A percentile compares a stretch with the other conserved stretches of the same genome.
These are phyloP conservation scores for Amylostereum chailletii DNA, from an alignment of 1,284 basidiomycete species.

Conservation along the genomic window DNA sequence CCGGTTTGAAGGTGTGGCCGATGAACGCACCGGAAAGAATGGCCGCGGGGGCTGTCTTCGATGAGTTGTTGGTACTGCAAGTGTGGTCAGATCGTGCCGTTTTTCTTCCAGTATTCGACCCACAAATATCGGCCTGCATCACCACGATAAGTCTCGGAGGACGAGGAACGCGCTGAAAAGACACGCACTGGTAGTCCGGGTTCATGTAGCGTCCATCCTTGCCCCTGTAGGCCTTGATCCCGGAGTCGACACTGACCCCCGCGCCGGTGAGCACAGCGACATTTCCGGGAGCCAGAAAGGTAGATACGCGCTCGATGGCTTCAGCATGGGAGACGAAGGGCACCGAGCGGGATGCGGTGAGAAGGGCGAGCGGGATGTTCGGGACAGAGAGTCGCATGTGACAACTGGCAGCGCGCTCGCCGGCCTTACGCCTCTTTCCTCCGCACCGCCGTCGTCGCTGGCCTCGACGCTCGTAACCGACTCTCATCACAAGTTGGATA, in stretches of 20 bases:
- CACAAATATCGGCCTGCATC: constrained; percentile 50
- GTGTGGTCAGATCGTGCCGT: neutral
- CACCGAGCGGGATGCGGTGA: constrained; percentile 28
- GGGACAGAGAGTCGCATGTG: constrained; percentile 78
- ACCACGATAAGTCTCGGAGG: neutral
- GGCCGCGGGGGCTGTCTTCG: constrained; percentile 58
- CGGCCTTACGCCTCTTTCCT: neutral
- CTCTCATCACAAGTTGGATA: too few relatives aligned
- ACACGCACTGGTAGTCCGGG: constrained; percentile 78
- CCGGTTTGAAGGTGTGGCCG: neutral
- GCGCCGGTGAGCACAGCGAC: constrained; percentile 79
- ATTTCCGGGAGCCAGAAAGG: constrained; percentile 62
- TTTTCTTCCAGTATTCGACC: constrained; percentile 9
- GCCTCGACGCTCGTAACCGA: neutral
- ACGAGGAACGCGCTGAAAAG: neutral
- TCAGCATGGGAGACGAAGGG: constrained; percentile 38
- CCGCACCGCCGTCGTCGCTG: constrained; percentile 3
- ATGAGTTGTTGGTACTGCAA: constrained; percentile 73
- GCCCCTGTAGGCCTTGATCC: constrained; percentile 84
- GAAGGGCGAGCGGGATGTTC: constrained; percentile 56
- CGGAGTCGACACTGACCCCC: constrained; percentile 88
- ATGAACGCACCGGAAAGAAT: constrained; percentile 48
- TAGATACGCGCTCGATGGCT: constrained; percentile 57
- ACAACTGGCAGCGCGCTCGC: constrained; percentile 10
- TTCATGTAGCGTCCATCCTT: constrained; percentile 82